Conservation (phyloP, 2,329 filamentous ascomycete species). For the Colletotrichum eleusines region DNA sequence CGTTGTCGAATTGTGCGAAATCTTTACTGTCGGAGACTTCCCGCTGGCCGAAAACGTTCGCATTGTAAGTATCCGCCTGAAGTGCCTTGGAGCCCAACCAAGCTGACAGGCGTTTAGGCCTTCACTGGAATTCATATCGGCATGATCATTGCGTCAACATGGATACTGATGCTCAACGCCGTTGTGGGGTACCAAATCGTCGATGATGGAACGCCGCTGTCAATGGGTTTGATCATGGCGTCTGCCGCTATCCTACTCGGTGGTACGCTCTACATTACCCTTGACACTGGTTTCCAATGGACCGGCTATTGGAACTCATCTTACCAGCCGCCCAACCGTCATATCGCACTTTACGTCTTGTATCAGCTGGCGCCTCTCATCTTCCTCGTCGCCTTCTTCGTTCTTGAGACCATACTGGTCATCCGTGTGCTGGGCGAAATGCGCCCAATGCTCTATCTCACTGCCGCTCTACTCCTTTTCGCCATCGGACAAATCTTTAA, state of each 20-base stretch:
- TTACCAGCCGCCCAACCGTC: conserved; percentile 69
- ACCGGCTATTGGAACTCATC: conserved; percentile 81
- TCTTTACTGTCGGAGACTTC: conserved; percentile 94
- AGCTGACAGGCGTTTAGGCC: conserved; percentile 61
- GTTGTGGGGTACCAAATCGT: conserved; percentile 93
- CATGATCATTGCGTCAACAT: conserved; percentile 86
- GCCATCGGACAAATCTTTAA: conserved; percentile 96
- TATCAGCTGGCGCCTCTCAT: conserved; percentile 92
- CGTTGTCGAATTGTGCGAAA: conserved; percentile 91
- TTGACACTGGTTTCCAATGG: conserved; percentile 91
- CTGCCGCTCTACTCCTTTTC: conserved; percentile 81
- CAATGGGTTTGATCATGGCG: conserved; percentile 77
- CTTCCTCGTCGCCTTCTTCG: conserved; percentile 88
- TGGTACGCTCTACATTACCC: conserved; percentile 93
- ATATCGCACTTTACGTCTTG: conserved; percentile 91
- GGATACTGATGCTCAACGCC: conserved; percentile 93
- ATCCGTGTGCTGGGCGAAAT: conserved; percentile 87
- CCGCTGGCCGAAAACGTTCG: conserved; percentile 78
- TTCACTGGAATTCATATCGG: conserved; percentile 94
- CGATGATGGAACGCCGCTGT: conserved; percentile 91
- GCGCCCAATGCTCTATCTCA: conserved; percentile 92
- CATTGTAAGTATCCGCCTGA: conserved; percentile 68
- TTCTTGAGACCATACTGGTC: conserved; percentile 87
- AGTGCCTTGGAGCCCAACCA: not conserved
- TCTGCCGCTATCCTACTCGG: conserved; percentile 83